A percentile compares a stretch with the other conserved stretches of the same genome.
Evolutionary conservation across 2,329 filamentous ascomycete species (phyloP).

Genomic region (Neurospora crassa): DNA sequence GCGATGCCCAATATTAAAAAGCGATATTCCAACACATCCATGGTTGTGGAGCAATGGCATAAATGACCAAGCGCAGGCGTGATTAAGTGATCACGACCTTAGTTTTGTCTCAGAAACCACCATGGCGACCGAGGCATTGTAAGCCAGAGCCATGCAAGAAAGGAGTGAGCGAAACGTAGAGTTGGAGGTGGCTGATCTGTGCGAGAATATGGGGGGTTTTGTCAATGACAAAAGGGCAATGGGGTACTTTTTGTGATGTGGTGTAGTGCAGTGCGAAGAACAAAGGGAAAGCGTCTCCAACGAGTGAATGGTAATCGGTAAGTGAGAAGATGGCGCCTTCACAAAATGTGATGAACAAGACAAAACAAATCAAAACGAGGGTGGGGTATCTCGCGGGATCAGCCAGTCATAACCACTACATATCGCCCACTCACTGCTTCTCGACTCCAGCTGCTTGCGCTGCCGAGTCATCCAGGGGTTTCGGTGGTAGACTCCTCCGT

Average conservation of each 20-base stretch:
- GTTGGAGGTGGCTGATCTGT: constrained; percentile 6
- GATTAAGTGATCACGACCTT: background rate
- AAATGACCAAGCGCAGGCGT: background rate
- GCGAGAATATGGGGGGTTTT: constrained; percentile 5
- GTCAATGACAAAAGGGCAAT: background rate
- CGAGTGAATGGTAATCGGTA: constrained; percentile 22
- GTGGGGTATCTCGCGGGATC: constrained; percentile 10
- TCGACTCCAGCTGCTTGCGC: background rate
- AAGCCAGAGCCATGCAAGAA: background rate
- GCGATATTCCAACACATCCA: background rate
- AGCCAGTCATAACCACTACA: constrained; percentile 6
- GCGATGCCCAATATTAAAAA: background rate
- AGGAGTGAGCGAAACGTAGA: background rate
- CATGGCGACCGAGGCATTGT: background rate
- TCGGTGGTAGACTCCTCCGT: constrained; percentile 21
- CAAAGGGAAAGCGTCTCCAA: constrained; percentile 15
- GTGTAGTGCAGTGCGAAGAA: background rate
- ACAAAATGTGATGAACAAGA: constrained; percentile 2
- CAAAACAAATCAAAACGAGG: constrained; percentile 17
- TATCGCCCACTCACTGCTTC: constrained; percentile 1
- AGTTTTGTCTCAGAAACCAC: background rate
- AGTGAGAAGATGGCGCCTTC: constrained; percentile 2
- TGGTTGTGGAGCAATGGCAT: background rate
- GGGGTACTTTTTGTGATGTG: background rate
- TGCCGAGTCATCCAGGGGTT: background rate